Conservation (phyloP, 176 grass and related monocot species). For the Thinopyrum elongatum region DNA sequence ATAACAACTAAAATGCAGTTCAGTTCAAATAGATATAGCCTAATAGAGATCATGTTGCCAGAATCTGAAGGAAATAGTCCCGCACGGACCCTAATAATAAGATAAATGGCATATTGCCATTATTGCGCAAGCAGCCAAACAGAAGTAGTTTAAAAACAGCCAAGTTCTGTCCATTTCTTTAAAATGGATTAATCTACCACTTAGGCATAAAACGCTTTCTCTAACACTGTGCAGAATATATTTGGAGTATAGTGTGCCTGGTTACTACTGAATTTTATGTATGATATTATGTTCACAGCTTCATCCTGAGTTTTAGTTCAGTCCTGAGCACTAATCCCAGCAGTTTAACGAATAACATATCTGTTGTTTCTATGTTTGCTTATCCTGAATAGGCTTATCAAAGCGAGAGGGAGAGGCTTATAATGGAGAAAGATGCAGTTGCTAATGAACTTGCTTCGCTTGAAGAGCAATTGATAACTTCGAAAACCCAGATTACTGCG, state of each 20-base stretch:
- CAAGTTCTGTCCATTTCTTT: too few species aligned
- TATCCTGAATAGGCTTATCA: conserved; percentile 62
- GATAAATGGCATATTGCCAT: too few species aligned
- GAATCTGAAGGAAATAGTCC: too few species aligned
- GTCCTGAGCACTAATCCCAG: conserved; percentile 2
- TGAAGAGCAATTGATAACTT: conserved; percentile 72
- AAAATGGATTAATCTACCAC: too few species aligned
- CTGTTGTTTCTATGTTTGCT: background rate
- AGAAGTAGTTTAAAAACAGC: too few species aligned
- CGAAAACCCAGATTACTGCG: conserved; percentile 68
- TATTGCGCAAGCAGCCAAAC: too few species aligned
- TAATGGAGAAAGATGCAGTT: conserved; percentile 97
- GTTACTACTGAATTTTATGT: conserved; percentile 15
- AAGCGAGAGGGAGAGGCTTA: conserved; percentile 75
- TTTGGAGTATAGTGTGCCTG: background rate
- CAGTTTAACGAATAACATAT: background rate
- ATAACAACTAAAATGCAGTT: too few species aligned
- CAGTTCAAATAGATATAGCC: too few species aligned
- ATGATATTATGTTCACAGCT: background rate
- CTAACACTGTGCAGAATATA: background rate
- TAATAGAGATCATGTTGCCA: too few species aligned
- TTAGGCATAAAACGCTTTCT: too few species aligned
- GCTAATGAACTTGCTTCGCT: conserved; percentile 72
- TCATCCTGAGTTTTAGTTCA: background rate
- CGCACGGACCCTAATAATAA: too few species aligned